Evolutionary conservation across 2,329 filamentous ascomycete species (phyloP).

Genomic region (Phyllosticta citribraziliensis): DNA sequence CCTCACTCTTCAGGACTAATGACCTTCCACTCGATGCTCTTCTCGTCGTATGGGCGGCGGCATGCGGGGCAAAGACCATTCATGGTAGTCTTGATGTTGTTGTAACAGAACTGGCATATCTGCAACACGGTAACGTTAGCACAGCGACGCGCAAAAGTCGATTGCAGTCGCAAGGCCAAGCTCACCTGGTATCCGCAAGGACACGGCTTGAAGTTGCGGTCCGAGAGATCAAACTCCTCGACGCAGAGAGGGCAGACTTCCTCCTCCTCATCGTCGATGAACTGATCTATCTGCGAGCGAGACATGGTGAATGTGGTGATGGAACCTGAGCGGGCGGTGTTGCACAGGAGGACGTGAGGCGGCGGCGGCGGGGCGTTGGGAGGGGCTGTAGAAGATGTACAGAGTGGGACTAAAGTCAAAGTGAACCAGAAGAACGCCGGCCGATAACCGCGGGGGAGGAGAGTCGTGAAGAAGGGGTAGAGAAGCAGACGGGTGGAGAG

Average conservation of each 20-base stretch:
- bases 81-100: slow-evolving; percentile 97
- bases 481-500: slow-evolving; percentile 5
- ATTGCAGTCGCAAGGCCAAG: slow-evolving; percentile 9
- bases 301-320: slow-evolving; percentile 31
- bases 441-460: slow-evolving; percentile 3
- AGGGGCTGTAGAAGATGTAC: background rate
- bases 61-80: slow-evolving; percentile 97
- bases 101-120: slow-evolving; percentile 99
- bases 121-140: slow-evolving; percentile 29
- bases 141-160: background rate
- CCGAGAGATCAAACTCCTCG: slow-evolving; percentile 95
- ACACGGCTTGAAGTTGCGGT: slow-evolving; percentile 94
- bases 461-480: slow-evolving; percentile 6
- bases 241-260: slow-evolving; percentile 84
- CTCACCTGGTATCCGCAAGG: slow-evolving; percentile 94
- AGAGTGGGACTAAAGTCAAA: background rate
- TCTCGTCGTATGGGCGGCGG: slow-evolving; percentile 88
- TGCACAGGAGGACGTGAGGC: background rate
- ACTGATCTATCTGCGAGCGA: slow-evolving; percentile 41
- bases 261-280: slow-evolving; percentile 44
- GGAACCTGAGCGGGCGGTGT: background rate
- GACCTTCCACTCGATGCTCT: slow-evolving; percentile 93
- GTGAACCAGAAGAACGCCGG: slow-evolving; percentile 9
- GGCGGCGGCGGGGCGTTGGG: background rate
- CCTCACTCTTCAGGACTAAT: slow-evolving; percentile 90